A percentile compares a stretch with the other conserved stretches of the same genome.
These are phyloP conservation scores for Akanthomyces uredinophilus DNA, from an alignment of 2,329 filamentous ascomycete genomes.

Conservation along the genomic window DNA sequence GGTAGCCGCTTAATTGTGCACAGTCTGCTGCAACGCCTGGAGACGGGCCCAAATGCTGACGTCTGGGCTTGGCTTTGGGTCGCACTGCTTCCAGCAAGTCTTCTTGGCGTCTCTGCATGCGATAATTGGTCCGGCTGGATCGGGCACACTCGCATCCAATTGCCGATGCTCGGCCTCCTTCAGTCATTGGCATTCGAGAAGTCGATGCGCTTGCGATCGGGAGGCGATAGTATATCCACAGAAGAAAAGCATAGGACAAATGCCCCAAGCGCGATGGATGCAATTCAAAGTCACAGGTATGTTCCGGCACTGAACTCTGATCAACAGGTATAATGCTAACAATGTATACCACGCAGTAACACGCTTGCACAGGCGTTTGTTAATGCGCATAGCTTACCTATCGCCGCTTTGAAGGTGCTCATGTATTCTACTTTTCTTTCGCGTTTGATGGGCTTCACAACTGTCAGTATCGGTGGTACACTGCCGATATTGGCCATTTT, in stretches of 20 bases:
- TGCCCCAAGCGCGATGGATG: neutral
- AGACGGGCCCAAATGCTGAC: conserved; percentile 33
- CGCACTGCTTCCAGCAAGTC: conserved; percentile 44
- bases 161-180: conserved; percentile 6
- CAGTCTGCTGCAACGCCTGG: neutral
- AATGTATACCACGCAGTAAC: neutral
- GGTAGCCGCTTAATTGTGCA: conserved; percentile 1
- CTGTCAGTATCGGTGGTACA: neutral
- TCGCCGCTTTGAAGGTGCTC: conserved; percentile 12
- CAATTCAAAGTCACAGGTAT: neutral
- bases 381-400: neutral
- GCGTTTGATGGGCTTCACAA: conserved; percentile 10
- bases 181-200: conserved; percentile 6
- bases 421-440: conserved; percentile 13
- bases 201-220: neutral
- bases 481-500: neutral
- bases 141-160: neutral
- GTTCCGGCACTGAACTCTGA: neutral
- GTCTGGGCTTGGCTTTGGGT: conserved; percentile 37
- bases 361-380: neutral
- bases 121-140: conserved; percentile 6
- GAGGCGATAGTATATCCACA: neutral
- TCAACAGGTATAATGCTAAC: neutral
- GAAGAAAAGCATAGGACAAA: neutral
- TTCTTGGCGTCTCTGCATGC: conserved; percentile 47